Evolutionary conservation across 2,329 filamentous ascomycete genomes (phyloP).

Genomic region (Scedosporium aurantiacum): DNA sequence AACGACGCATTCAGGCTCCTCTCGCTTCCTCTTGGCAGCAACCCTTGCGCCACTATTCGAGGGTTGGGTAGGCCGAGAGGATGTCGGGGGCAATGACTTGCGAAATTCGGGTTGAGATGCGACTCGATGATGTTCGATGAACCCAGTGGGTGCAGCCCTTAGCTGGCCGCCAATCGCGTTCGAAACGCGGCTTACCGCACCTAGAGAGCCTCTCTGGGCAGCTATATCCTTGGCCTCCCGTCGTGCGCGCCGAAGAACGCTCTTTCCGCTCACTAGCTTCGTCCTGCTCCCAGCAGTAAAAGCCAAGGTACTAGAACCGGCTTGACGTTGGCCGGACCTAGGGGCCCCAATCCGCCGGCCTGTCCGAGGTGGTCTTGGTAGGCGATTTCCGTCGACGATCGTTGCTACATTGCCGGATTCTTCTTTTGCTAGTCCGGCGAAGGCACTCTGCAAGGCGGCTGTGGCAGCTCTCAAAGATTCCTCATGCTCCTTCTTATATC

Average conservation of each 20-base stretch:
- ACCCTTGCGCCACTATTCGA: background rate
- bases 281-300: conserved; percentile 7
- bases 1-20: background rate
- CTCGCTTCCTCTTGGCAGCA: background rate
- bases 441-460: conserved; percentile 1
- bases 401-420: conserved; percentile 19
- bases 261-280: conserved; percentile 3
- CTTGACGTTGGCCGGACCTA: background rate
- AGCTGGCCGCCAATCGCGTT: background rate
- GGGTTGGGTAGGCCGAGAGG: background rate
- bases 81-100: background rate
- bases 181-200: background rate
- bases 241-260: conserved; percentile 1
- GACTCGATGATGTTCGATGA: conserved; percentile 4
- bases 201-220: background rate
- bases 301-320: background rate
- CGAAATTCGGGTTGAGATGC: conserved; percentile 2
- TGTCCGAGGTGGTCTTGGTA: background rate
- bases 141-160: background rate
- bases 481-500: conserved; percentile 50
- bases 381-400: conserved; percentile 12
- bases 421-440: conserved; percentile 12
- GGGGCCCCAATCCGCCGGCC: background rate
- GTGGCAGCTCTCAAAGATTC: conserved; percentile 29
- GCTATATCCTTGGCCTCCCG: conserved; percentile 4